phyloP scores from a whole-genome alignment of 2,329 filamentous ascomycete species.

The Cercospora sesami region DNA sequence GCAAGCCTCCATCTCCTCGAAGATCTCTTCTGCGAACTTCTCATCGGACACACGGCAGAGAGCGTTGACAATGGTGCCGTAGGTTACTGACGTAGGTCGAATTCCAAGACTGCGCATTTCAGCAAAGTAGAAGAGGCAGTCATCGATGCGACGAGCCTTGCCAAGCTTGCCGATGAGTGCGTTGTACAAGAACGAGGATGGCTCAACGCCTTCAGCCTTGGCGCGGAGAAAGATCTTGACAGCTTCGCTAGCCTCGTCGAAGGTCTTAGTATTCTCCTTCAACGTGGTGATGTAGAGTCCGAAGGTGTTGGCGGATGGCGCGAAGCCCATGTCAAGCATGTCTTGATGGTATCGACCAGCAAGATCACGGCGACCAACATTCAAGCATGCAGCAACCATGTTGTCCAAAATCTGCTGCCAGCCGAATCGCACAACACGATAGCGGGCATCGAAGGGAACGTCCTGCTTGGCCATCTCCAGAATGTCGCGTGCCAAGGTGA shows the following conservation, averaged over 20 bases:
- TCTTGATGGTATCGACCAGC: conserved; percentile 90
- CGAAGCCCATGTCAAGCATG: conserved; percentile 82
- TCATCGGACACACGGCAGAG: conserved; percentile 96
- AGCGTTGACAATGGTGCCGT: conserved; percentile 96
- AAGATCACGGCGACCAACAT: conserved; percentile 73
- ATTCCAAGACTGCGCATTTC: conserved; percentile 94
- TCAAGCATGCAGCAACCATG: conserved; percentile 91
- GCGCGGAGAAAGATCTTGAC: conserved; percentile 96
- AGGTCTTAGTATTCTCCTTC: conserved; percentile 95
- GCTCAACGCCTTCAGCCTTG: conserved; percentile 89
- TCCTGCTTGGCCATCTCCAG: conserved; percentile 86
- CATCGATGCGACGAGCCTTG: conserved; percentile 95
- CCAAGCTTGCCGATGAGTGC: conserved; percentile 97
- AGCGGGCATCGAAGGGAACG: conserved; percentile 80
- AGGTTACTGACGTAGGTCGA: conserved; percentile 94
- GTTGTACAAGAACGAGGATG: conserved; percentile 96
- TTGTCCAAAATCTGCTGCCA: conserved; percentile 96
- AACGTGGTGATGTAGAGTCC: conserved; percentile 99
- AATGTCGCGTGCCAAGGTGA: conserved; percentile 81
- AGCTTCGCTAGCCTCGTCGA: conserved; percentile 94
- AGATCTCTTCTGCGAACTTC: conserved; percentile 95
- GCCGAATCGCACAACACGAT: conserved; percentile 84
- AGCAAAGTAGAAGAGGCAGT: conserved; percentile 96
- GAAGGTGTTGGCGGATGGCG: conserved; percentile 95
- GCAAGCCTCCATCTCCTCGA: conserved; percentile 99